Evolutionary conservation across 768 basidiomycete genomes (phyloP).

Genomic region (Solioccasus polychromus): DNA sequence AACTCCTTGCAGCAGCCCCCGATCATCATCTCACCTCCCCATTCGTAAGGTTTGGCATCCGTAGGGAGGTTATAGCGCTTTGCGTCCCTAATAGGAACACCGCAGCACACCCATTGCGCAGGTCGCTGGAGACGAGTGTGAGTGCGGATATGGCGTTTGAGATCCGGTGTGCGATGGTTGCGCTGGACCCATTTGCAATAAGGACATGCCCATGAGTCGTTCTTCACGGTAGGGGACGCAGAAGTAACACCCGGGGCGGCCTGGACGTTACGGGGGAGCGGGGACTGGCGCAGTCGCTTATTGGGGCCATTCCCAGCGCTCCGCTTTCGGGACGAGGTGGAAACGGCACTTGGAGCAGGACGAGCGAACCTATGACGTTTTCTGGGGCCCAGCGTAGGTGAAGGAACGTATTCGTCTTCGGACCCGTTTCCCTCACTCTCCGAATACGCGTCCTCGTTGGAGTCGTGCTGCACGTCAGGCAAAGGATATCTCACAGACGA

Average conservation of each 20-base stretch:
- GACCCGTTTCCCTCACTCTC: constrained; percentile 39
- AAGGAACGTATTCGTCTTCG: constrained; percentile 47
- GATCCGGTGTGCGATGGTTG: constrained; percentile 55
- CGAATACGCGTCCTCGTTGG: constrained; percentile 31
- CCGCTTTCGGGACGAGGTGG: constrained; percentile 7
- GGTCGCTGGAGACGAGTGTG: constrained; percentile 40
- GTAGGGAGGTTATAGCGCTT: constrained; percentile 17
- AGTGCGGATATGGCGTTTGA: constrained; percentile 55
- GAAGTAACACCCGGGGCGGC: constrained; percentile 22
- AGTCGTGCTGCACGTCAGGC: constrained; percentile 3
- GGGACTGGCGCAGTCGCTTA: constrained; percentile 33
- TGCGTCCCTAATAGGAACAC: constrained; percentile 29
- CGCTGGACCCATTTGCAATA: constrained; percentile 46
- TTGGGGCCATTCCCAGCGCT: background rate
- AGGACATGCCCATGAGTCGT: constrained; percentile 43
- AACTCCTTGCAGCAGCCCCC: constrained; percentile 39
- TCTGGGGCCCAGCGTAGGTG: constrained; percentile 30
- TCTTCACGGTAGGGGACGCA: constrained; percentile 19
- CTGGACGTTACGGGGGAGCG: constrained; percentile 48
- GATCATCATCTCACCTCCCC: constrained; percentile 30
- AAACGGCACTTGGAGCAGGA: background rate
- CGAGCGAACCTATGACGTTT: constrained; percentile 32
- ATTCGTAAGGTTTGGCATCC: constrained; percentile 24
- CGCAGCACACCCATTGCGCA: constrained; percentile 39
- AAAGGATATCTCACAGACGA: constrained; percentile 1